phyloP scores from a whole-genome alignment of 1,284 basidiomycete species.

The Heterobasidion parviporum region DNA sequence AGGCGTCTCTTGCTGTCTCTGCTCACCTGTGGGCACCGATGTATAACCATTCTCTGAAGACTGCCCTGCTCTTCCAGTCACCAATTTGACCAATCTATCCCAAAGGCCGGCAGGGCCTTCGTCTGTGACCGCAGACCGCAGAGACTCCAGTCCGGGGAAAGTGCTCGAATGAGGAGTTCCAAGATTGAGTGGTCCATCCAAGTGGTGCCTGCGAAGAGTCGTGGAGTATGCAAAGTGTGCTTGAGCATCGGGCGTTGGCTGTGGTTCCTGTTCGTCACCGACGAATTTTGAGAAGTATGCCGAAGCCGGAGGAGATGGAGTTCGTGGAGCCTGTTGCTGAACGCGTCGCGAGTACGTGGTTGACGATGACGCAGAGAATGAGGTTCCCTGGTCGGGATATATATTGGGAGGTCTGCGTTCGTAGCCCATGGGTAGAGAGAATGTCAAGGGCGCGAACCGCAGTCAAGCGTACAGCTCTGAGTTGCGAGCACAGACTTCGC shows the following conservation, averaged over 20 bases:
- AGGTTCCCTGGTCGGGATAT: not conserved
- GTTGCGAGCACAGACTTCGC: not conserved
- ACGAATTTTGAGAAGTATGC: slow-evolving; percentile 61
- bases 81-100: slow-evolving; percentile 31
- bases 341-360: slow-evolving; percentile 5
- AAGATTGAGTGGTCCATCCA: slow-evolving; percentile 31
- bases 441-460: not conserved
- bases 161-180: slow-evolving; percentile 19
- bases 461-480: not conserved
- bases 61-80: slow-evolving; percentile 17
- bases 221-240: slow-evolving; percentile 80
- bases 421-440: not conserved
- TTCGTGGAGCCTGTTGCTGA: slow-evolving; percentile 18
- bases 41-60: slow-evolving; percentile 17
- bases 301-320: slow-evolving; percentile 65
- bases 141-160: slow-evolving; percentile 17
- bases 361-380: not conserved
- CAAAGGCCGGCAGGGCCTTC: slow-evolving; percentile 23
- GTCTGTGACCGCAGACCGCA: slow-evolving; percentile 18
- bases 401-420: slow-evolving; percentile 1
- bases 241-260: slow-evolving; percentile 52
- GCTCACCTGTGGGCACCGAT: slow-evolving; percentile 20
- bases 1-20: slow-evolving; percentile 23
- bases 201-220: slow-evolving; percentile 61
- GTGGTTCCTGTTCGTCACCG: slow-evolving; percentile 39